A percentile compares a stretch with the other conserved stretches of the same genome.
These are phyloP conservation scores for Friedmanniomyces simplex DNA, from an alignment of 495 filamentous ascomycete species.

Conservation along the genomic window DNA sequence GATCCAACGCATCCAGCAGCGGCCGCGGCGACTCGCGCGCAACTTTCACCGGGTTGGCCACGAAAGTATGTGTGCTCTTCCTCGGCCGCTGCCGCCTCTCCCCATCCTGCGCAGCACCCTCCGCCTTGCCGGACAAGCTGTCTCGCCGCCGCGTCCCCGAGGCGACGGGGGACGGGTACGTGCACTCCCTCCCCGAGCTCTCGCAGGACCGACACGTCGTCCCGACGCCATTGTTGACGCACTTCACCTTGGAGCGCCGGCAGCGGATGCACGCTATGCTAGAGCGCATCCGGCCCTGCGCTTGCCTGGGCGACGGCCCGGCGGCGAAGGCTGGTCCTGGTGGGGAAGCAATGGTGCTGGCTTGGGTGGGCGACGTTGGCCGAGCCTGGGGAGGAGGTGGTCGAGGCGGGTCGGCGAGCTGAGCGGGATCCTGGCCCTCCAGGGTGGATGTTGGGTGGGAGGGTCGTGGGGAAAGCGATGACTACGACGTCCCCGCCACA, in stretches of 20 bases:
- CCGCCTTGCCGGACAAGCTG: constrained; percentile 25
- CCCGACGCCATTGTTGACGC: constrained; percentile 64
- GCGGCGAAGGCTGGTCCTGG: constrained; percentile 1
- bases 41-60: neutral
- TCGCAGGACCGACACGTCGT: constrained; percentile 71
- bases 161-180: constrained; percentile 56
- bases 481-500: no score
- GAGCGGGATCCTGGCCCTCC: constrained; percentile 1
- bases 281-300: constrained; percentile 49
- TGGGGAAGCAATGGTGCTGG: constrained; percentile 6
- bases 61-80: constrained; percentile 14
- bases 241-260: constrained; percentile 76
- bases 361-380: neutral
- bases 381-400: neutral
- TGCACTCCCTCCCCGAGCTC: constrained; percentile 63
- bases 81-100: constrained; percentile 10
- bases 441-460: neutral
- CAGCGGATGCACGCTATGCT: constrained; percentile 72
- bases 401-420: constrained; percentile 7
- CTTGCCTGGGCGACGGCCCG: constrained; percentile 20
- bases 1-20: constrained; percentile 23
- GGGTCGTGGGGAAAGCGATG: neutral
- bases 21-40: constrained; percentile 15
- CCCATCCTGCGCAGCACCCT: neutral
- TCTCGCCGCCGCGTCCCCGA: constrained; percentile 30